phyloP scores from a whole-genome alignment of 768 basidiomycete genomes.

The Phlegmacium glaucopus region DNA sequence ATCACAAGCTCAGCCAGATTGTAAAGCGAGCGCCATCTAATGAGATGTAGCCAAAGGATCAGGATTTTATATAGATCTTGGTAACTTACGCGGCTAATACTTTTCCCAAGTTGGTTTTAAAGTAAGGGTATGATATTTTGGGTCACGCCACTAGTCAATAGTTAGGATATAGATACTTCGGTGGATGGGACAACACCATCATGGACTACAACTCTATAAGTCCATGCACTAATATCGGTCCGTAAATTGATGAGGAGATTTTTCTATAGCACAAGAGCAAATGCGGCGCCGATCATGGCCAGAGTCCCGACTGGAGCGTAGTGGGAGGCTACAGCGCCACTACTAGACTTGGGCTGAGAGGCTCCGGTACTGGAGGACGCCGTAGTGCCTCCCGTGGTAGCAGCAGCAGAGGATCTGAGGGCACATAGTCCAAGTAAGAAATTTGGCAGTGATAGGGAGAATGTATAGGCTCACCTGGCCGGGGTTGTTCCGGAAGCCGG shows the following conservation, averaged over 20 bases:
- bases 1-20: conserved; percentile 60
- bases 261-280: conserved; percentile 13
- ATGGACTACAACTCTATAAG: conserved; percentile 13
- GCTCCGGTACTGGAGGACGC: conserved; percentile 8
- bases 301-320: too few species aligned
- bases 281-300: conserved; percentile 17
- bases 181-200: conserved; percentile 17
- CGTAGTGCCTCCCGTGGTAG: background rate
- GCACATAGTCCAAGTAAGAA: too few species aligned
- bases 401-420: background rate
- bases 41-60: conserved; percentile 37
- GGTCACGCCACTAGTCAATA: conserved; percentile 16
- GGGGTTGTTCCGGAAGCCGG: background rate
- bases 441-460: too few species aligned
- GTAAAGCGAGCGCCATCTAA: conserved; percentile 54
- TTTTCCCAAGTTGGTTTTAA: conserved; percentile 38
- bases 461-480: too few species aligned
- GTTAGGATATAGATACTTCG: conserved; percentile 17
- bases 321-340: conserved; percentile 15
- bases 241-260: background rate
- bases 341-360: conserved; percentile 15
- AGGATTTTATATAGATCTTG: too few species aligned
- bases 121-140: conserved; percentile 11
- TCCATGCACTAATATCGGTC: conserved; percentile 3
- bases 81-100: too few species aligned